phyloP scores from a whole-genome alignment of 768 basidiomycete genomes.

The Thelephora ganbajun region DNA sequence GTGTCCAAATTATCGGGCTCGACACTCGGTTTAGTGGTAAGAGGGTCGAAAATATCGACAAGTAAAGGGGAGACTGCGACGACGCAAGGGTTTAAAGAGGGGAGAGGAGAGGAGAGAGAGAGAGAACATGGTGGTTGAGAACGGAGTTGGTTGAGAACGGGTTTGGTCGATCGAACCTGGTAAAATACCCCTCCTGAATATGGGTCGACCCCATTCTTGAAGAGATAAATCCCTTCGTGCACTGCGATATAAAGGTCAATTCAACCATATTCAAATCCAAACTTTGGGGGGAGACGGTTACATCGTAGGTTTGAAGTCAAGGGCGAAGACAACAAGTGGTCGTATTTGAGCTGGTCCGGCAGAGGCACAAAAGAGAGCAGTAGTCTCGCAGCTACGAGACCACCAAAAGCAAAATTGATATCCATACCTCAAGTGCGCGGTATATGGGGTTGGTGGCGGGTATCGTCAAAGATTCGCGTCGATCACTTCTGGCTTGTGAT shows the following conservation, averaged over 20 bases:
- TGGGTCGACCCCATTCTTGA: conserved; percentile 64
- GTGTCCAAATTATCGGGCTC: conserved; percentile 53
- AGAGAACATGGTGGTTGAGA: background rate
- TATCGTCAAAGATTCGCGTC: background rate
- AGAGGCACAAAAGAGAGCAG: conserved; percentile 38
- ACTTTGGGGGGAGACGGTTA: conserved; percentile 15
- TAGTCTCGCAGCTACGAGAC: conserved; percentile 34
- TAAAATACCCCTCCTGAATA: conserved; percentile 79
- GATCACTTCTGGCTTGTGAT: too few species aligned
- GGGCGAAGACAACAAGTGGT: conserved; percentile 71
- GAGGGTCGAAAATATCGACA: conserved; percentile 62
- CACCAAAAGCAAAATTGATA: conserved; percentile 17
- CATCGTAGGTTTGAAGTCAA: conserved; percentile 67
- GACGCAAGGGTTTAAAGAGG: background rate
- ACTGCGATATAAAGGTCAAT: conserved; percentile 33
- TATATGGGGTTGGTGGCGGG: background rate
- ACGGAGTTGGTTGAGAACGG: background rate
- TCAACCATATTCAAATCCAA: background rate
- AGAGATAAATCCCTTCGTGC: conserved; percentile 79
- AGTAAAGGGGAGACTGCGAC: conserved; percentile 66
- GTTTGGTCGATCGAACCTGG: conserved; percentile 42
- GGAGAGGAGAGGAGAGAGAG: conserved; percentile 1
- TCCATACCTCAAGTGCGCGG: background rate
- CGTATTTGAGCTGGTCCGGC: conserved; percentile 39
- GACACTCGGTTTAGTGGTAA: conserved; percentile 36